Conservation (phyloP, 345 rosid genomes). For the Eucalyptus pauciflora region DNA sequence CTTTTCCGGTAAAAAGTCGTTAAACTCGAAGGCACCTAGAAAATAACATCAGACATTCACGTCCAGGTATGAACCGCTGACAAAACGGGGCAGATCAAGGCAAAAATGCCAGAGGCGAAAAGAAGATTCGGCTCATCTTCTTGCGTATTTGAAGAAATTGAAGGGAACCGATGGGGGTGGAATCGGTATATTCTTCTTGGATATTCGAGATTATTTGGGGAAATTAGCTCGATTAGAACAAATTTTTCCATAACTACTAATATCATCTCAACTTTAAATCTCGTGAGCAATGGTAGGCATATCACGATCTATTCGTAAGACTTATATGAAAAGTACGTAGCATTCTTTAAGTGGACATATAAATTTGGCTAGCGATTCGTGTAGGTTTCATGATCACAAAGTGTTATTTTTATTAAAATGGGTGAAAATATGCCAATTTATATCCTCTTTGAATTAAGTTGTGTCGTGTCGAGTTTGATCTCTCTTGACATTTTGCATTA, state of each 20-base stretch:
- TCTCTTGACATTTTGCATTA: neutral
- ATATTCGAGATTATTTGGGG: neutral
- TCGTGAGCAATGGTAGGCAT: neutral
- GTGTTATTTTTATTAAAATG: neutral
- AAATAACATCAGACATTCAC: neutral
- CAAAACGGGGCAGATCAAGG: neutral
- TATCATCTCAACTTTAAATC: neutral
- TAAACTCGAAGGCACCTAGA: neutral
- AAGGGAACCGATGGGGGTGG: neutral
- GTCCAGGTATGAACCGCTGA: neutral
- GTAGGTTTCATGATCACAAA: neutral
- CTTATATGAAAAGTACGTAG: neutral
- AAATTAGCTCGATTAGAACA: neutral
- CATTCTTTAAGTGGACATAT: neutral
- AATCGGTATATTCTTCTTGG: neutral
- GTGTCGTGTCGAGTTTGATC: neutral
- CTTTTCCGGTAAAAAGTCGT: neutral
- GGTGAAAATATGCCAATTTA: neutral
- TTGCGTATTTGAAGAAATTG: neutral
- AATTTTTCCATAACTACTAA: neutral
- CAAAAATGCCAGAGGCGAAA: too few relatives aligned
- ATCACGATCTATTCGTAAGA: neutral
- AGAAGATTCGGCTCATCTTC: neutral
- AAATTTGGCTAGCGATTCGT: neutral
- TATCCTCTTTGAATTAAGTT: neutral